phyloP scores from a whole-genome alignment of 2,329 filamentous ascomycete species.

The Emergomyces pasteurianus region DNA sequence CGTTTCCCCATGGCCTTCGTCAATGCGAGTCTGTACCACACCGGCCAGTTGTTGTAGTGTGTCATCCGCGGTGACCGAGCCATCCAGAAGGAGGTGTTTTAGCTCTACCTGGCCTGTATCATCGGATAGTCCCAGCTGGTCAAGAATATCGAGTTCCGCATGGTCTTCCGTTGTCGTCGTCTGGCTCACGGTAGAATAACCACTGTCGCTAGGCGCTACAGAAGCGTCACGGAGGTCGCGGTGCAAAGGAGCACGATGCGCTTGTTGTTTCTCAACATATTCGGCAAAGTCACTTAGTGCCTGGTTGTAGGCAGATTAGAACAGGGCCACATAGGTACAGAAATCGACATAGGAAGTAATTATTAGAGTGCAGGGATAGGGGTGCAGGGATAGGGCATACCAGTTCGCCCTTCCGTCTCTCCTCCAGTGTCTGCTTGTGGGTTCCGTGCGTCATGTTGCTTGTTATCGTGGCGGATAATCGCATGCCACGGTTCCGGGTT shows the following conservation, averaged over 20 bases:
- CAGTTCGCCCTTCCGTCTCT: conserved; percentile 76
- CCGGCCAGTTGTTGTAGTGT: conserved; percentile 51
- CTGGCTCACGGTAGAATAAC: conserved; percentile 26
- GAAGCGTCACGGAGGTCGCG: conserved; percentile 16
- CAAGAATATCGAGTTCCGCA: conserved; percentile 81
- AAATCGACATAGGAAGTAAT: neutral
- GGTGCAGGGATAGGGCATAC: conserved; percentile 37
- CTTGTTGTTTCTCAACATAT: conserved; percentile 91
- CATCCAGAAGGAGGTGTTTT: conserved; percentile 60
- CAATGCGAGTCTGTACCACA: conserved; percentile 55
- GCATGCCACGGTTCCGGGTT: neutral
- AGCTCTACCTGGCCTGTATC: conserved; percentile 48
- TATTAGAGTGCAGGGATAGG: no score
- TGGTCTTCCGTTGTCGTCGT: conserved; percentile 49
- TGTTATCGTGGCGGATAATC: neutral
- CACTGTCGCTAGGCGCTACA: conserved; percentile 29
- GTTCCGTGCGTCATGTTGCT: conserved; percentile 26
- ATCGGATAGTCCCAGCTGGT: conserved; percentile 64
- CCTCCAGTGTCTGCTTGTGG: conserved; percentile 56
- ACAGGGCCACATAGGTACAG: neutral
- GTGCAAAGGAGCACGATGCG: conserved; percentile 33
- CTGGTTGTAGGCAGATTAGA: conserved; percentile 22
- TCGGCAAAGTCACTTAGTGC: conserved; percentile 94
- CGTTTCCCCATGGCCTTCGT: conserved; percentile 77
- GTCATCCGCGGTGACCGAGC: conserved; percentile 43